These are phyloP conservation scores for Xylariaceae sp. DNA, from an alignment of 2,329 filamentous ascomycete species.

Conservation along the genomic window DNA sequence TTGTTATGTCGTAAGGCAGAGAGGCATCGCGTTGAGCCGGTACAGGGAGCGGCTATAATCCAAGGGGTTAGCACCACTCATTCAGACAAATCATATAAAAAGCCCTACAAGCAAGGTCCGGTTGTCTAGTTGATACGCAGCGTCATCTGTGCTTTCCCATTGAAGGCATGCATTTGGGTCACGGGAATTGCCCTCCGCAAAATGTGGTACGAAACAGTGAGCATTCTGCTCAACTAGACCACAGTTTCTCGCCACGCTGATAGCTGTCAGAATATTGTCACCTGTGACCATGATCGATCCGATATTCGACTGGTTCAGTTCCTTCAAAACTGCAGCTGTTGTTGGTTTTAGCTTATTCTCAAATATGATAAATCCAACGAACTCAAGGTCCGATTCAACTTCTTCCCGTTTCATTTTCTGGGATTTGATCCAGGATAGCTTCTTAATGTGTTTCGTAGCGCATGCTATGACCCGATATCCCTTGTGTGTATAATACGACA, in stretches of 20 bases:
- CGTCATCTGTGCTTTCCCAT: constrained; percentile 97
- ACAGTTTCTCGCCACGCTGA: constrained; percentile 93
- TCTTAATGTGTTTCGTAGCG: constrained; percentile 85
- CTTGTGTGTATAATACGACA: constrained; percentile 91
- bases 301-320: constrained; percentile 83
- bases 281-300: constrained; percentile 95
- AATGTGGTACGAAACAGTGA: constrained; percentile 92
- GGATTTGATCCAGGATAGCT: constrained; percentile 90
- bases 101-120: constrained; percentile 71
- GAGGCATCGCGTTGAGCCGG: constrained; percentile 79
- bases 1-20: constrained; percentile 82
- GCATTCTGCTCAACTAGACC: constrained; percentile 79
- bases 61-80: constrained; percentile 10
- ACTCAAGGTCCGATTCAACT: constrained; percentile 83
- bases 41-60: constrained; percentile 68
- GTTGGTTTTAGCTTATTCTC: constrained; percentile 97
- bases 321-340: constrained; percentile 80
- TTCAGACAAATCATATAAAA: neutral
- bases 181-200: constrained; percentile 76
- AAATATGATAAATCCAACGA: constrained; percentile 96
- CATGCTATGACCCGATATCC: constrained; percentile 97
- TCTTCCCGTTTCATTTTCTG: constrained; percentile 91
- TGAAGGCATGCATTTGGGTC: constrained; percentile 75
- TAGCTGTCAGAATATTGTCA: constrained; percentile 95
- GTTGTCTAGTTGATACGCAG: constrained; percentile 76